These are phyloP conservation scores for Aspergillus tamarii DNA, from an alignment of 2,329 filamentous ascomycete genomes.

Conservation along the genomic window DNA sequence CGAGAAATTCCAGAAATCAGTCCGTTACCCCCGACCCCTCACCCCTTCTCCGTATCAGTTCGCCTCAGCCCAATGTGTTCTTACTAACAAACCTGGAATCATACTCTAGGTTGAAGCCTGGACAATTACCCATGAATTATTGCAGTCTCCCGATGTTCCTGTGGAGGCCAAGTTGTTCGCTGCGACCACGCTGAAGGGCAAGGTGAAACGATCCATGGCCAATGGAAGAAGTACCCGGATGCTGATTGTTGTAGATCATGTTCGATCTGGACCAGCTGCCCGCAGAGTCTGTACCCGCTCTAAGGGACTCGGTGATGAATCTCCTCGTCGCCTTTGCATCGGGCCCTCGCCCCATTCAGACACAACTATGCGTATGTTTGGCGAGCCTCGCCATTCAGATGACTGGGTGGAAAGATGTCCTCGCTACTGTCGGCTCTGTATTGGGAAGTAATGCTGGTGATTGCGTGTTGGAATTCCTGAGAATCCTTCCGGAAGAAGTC, in stretches of 20 bases:
- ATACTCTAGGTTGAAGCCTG: conserved; percentile 77
- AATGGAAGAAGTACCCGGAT: conserved; percentile 12
- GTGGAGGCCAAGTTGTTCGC: conserved; percentile 91
- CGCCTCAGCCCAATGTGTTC: background rate
- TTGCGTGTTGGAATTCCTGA: conserved; percentile 92
- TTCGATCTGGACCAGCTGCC: conserved; percentile 93
- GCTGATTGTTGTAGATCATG: conserved; percentile 70
- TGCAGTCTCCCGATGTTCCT: conserved; percentile 75
- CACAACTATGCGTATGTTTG: conserved; percentile 92
- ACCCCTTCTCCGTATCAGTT: conserved; percentile 3
- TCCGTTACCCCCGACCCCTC: conserved; percentile 53
- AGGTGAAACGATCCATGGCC: conserved; percentile 62
- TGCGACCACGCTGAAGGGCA: conserved; percentile 95
- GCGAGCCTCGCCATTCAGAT: conserved; percentile 96
- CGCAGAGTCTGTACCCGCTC: conserved; percentile 69
- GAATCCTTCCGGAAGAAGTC: conserved; percentile 96
- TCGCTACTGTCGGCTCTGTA: conserved; percentile 76
- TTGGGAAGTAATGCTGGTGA: conserved; percentile 73
- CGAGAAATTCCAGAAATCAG: conserved; percentile 97
- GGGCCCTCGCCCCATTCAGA: conserved; percentile 80
- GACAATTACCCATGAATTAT: conserved; percentile 81
- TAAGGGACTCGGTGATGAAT: conserved; percentile 81
- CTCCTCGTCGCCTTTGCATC: conserved; percentile 80
- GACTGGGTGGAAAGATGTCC: conserved; percentile 91
- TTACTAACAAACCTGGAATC: conserved; percentile 9